Percentiles rank a stretch among this genome's conserved stretches.
Conservation (phyloP, 2,329 filamentous ascomycete species). For the Coniochaeta sp. region DNA sequence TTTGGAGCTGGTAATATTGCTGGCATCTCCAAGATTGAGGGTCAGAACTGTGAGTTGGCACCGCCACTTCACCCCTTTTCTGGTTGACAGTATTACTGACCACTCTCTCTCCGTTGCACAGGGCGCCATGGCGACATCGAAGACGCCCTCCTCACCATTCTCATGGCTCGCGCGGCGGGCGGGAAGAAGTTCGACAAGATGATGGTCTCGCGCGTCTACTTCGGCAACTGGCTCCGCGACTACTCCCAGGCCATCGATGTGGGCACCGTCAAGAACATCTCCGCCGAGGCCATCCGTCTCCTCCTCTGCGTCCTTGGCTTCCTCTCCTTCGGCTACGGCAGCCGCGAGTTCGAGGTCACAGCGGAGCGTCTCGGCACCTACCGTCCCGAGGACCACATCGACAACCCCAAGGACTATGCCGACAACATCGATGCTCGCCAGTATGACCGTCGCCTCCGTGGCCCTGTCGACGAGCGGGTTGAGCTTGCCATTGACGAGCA, state of each 20-base stretch:
- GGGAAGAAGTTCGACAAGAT: conserved; percentile 85
- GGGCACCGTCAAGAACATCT: conserved; percentile 84
- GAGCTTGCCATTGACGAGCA: conserved; percentile 74
- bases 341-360: conserved; percentile 80
- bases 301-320: conserved; percentile 86
- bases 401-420: conserved; percentile 75
- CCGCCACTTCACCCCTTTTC: neutral
- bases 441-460: conserved; percentile 76
- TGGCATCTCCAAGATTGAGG: conserved; percentile 71
- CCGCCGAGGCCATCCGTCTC: conserved; percentile 83
- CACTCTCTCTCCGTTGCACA: conserved; percentile 18
- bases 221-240: conserved; percentile 91
- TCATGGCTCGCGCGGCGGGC: conserved; percentile 52
- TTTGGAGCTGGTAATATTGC: conserved; percentile 90
- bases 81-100: neutral
- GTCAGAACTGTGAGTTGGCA: conserved; percentile 61
- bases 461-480: conserved; percentile 67
- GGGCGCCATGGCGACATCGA: conserved; percentile 89
- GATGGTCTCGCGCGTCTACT: conserved; percentile 84
- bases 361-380: conserved; percentile 73
- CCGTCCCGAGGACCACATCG: conserved; percentile 73
- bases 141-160: conserved; percentile 72
- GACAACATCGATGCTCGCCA: conserved; percentile 79
- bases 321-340: conserved; percentile 78
- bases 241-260: conserved; percentile 94